Evolutionary conservation across 2,329 filamentous ascomycete genomes (phyloP), one percentile per base, ranked within the genome.

Genomic region (Paecilomyces formosus): DNA sequence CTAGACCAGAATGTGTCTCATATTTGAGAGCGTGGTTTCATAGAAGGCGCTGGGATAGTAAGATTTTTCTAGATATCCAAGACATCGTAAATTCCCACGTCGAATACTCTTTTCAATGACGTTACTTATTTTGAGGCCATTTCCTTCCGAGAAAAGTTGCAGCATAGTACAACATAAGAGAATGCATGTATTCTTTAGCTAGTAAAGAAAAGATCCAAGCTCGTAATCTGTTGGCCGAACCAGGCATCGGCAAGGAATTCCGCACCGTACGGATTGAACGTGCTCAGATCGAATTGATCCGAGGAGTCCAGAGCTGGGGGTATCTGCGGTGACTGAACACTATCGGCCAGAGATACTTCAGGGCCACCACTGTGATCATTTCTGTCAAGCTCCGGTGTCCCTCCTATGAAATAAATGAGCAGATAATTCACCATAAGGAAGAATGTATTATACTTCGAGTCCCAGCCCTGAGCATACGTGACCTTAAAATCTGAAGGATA

Each of bases 1-100:
- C 35, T 67, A 3, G 13, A 18, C 39, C n/a, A 9, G 39, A 45
- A 45, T 18, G 15, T 18, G 39, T 45, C 39, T n/a, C 39, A 45
- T 45, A 45, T 45, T 45, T 45, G 39, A 45, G 39, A 26, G 24
- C 24, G 24, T 6, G 24, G 24, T 6, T 26, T 6, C 24, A 6
- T 26, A 26, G 3, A 26, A 26, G 24, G 24, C 24, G 24, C 24
- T 39, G 15, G 35, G 2, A n/a, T n/a, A 15, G 35, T 18, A 6
- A 8, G 18, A 45, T 45, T 18, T 9, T 21, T 18, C 6, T 45
- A 45, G 39, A 45, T 31, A 45, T 8, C 5, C 15, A 18, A n/a
- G 3, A n/a, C 4, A 18, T 9, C n/a, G 39, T 45, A n/a, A 15
- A 45, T n/a, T n/a, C n/a, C n/a, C n/a, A n/a, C n/a, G n/a, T n/a